phyloP scores from a whole-genome alignment of 2,329 filamentous ascomycete genomes.

The Macrophomina tecta region DNA sequence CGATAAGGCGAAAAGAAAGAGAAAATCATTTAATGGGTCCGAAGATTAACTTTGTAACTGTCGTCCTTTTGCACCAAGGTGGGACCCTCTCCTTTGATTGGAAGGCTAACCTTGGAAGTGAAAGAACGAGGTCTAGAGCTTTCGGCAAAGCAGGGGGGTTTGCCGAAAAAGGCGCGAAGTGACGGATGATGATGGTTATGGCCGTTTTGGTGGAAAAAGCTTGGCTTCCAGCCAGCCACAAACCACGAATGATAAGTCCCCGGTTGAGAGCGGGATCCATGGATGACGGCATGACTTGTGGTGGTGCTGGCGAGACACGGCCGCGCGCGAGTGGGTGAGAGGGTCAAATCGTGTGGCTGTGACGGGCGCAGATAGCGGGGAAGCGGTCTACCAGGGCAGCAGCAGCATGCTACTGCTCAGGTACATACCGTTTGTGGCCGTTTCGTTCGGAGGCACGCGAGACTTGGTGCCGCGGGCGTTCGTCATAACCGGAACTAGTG shows the following conservation, averaged over 20 bases:
- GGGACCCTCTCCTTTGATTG: neutral
- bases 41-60: neutral
- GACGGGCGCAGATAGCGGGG: neutral
- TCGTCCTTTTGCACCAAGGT: neutral
- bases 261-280: neutral
- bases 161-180: neutral
- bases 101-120: neutral
- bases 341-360: constrained; percentile 1
- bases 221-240: constrained; percentile 25
- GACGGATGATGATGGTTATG: neutral
- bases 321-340: neutral
- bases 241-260: constrained; percentile 8
- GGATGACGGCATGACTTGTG: constrained; percentile 5
- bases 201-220: neutral
- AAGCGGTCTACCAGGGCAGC: constrained; percentile 5
- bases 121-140: neutral
- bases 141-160: neutral
- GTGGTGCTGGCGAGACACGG: neutral
- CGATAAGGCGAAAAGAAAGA: neutral
- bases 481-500: too few species aligned
- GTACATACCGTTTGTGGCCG: too few species aligned
- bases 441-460: too few species aligned
- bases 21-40: constrained; percentile 8
- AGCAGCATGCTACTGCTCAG: neutral
- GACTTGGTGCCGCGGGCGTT: too few species aligned